Evolutionary conservation across 2,329 filamentous ascomycete genomes (phyloP), one percentile per base, ranked within the genome.

Genomic region (Fusarium pilosicola): DNA sequence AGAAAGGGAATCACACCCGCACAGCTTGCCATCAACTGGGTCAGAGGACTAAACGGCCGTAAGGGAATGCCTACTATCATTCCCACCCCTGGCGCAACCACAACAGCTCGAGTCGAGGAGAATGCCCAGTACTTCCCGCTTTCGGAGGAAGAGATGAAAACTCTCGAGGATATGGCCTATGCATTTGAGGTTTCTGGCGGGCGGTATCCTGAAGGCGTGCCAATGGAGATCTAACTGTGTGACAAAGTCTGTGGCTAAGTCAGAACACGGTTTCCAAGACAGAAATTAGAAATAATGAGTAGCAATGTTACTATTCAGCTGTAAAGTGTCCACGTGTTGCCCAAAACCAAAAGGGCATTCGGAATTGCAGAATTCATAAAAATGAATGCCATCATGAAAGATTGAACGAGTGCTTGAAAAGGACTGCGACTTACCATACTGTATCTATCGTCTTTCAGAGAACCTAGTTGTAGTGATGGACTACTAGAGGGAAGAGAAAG

Each of bases 1-100:
- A 84, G 85, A 75, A 93, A 92, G 82, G 86, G 86, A 1, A 87
- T 85, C 77, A 92, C 90, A 0, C 79, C 88, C 6, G 87, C 87
- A 3, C 92, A 94, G 81, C 84, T 94, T 26, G 92, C 92, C 11
- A 84, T 95, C 55, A 87, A 85, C 41, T 95, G 93, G 92, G 83
- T 90, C 13, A 78, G 84, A 56, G 80, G 84, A 6, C 83, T 90
- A 39, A 87, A 85, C 61, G 82, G 82, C 60, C 83, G 83, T 38
- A 84, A 87, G 12, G 89, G 87, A 22, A 83, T 88, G 82, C 88
- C 88, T 15, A 80, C 77, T 20, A 88, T 93, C 73, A 88, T 93
- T 65, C 91, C 91, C 5, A 92, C 93, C 71, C 92, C 91, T 0
- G 91, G 91, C 18, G 87, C 91, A 15, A 90, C 89, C 1, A 88